phyloP scores from a whole-genome alignment of 768 basidiomycete genomes.

The Xerocomus brunneocitrinus region DNA sequence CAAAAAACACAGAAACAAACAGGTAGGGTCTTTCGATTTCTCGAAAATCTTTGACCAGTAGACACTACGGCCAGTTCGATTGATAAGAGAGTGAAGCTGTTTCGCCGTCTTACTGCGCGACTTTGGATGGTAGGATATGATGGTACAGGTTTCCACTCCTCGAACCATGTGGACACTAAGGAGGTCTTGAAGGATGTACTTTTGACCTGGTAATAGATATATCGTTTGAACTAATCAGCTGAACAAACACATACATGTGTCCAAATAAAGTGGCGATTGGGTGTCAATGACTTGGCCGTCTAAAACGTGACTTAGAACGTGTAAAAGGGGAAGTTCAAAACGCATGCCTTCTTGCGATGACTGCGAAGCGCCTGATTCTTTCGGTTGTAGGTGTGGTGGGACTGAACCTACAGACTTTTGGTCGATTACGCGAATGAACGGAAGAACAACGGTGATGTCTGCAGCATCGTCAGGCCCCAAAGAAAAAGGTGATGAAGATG shows the following conservation, averaged over 20 bases:
- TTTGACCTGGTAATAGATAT: constrained; percentile 10
- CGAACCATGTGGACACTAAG: constrained; percentile 51
- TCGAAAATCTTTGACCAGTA: constrained; percentile 30
- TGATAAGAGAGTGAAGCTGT: constrained; percentile 26
- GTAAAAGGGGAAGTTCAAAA: neutral
- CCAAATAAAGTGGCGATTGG: constrained; percentile 41
- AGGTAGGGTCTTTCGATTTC: constrained; percentile 44
- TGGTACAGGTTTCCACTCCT: constrained; percentile 17
- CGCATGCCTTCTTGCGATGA: constrained; percentile 7
- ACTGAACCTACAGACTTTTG: neutral
- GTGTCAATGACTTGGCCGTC: constrained; percentile 43
- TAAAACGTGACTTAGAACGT: constrained; percentile 5
- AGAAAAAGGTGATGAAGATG: constrained; percentile 14
- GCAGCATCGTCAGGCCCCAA: neutral
- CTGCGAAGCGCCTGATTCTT: neutral
- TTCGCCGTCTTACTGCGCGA: constrained; percentile 19
- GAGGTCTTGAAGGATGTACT: constrained; percentile 39
- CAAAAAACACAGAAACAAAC: constrained; percentile 46
- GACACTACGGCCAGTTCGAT: constrained; percentile 29
- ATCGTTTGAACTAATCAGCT: neutral
- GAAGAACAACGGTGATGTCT: constrained; percentile 56
- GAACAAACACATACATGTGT: constrained; percentile 25
- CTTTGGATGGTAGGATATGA: constrained; percentile 31
- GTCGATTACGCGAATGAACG: constrained; percentile 43
- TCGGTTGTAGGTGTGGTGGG: neutral